Base-by-base conservation (phyloP, 2,329 filamentous ascomycete species). In the Ceratocystis cubensis region DNA sequence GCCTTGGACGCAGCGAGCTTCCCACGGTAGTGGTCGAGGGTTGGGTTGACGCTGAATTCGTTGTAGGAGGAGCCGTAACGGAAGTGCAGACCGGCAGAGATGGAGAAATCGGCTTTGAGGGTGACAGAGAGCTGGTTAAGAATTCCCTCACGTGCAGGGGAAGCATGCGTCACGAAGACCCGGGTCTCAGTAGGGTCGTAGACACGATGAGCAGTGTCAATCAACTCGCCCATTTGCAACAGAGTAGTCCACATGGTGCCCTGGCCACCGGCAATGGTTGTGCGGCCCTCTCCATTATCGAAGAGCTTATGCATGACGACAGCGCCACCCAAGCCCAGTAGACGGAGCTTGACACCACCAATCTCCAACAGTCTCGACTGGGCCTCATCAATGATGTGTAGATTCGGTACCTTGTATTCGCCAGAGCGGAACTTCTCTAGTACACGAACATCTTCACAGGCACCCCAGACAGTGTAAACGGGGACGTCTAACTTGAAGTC, bases 231-330 rank as follows among this genome's bases (percentile, higher is more conserved):
- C 88, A 99, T 99, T 78, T 99, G 94, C 70, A 99, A 78, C 37
- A 99, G 80, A 5, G 94, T 99, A 6, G 94, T 99, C 94, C 94
- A 99, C 94, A 99, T 99, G 59, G 94, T 99, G 69, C 94, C 94
- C 76, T 99, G 94, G 22, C 94, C 94, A 74, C 94, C 94, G 25
- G 94, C 94, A 76, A 99, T 99, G 1, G 95, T 99, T 63, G 94
- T 99, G 76, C 93, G 87, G 69, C 94, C 94, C 74, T 99, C 94
- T 65, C 94, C 94, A 71, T 99, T 99, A 76, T 99, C 94, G 73
- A 99, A 99, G 20, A 99, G 84, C 82, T 99, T 99, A 82, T 99
- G 94, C 91, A 99, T 99, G 68, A 99, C 94, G 4, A 99, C 93
- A 5, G 94, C 94, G 72, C 94, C 94, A 70, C 94, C 94, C 44